Base-by-base conservation (phyloP, 169 alveolate species). In the Babesia ovis region DNA sequence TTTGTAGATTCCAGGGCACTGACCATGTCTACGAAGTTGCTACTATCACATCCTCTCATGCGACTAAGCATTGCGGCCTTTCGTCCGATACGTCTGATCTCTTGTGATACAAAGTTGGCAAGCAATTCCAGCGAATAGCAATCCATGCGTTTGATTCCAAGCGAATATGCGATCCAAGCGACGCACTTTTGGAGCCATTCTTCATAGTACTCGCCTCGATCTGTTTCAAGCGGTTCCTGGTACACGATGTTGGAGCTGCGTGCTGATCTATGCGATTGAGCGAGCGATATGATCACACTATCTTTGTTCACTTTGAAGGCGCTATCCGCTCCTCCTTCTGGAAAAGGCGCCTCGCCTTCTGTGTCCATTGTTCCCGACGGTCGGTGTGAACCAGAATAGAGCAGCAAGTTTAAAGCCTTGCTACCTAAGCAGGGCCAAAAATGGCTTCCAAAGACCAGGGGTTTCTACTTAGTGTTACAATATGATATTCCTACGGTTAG, bases 151-250 rank as follows among this genome's bases (percentile, higher is more conserved):
- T 27, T 72, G 22, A 81, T 61, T 8, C 89, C 89, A 31, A 46
- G 69, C n/a, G 60, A n/a, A 42, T 46, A 35, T 0, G 89, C 89
- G 41, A 81, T 66, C 89, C 89, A 81, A n/a, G 89, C 79, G 29
- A 81, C 89, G 61, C 85, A 71, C 27, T 70, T 81, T 32, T 62
- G 79, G 48, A 81, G 46, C 89, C 89, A 81, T 46, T 81, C 89
- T 58, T 72, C 89, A 48, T 81, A 81, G 81, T 81, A 79, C 37
- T 79, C 87, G 27, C 75, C 70, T 16, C 67, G 64, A 51, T 69
- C 87, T 16, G 73, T 68, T 41, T 77, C 84, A 16, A 69, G 77
- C 22, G 73, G 87, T 61, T 71, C 75, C 50, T 67, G 48, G 66
- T 68, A 68, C 2, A 79, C 29, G 25, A 69, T 70, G 53, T 79